phyloP scores from a whole-genome alignment of 441 rosid species.

The Isatis lusitanica region DNA sequence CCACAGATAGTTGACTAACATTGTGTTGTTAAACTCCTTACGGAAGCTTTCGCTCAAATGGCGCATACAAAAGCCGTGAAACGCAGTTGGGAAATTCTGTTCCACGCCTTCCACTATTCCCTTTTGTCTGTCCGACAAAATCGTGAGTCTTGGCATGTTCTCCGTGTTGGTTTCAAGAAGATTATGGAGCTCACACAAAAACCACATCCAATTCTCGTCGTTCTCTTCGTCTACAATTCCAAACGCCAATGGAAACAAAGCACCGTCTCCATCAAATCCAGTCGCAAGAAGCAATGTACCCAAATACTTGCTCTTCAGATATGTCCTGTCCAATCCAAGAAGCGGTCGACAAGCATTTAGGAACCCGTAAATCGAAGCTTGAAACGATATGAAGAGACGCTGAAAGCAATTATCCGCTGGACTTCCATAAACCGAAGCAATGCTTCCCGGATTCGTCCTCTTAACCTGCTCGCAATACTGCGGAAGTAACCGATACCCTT shows the following conservation, averaged over 20 bases:
- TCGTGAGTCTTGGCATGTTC: conserved; percentile 96
- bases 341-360: conserved; percentile 91
- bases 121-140: conserved; percentile 85
- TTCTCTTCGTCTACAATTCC: conserved; percentile 94
- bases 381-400: conserved; percentile 91
- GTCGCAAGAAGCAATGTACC: conserved; percentile 93
- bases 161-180: conserved; percentile 89
- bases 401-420: conserved; percentile 75
- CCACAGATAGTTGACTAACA: conserved; percentile 88
- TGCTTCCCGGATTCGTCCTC: conserved; percentile 85
- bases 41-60: conserved; percentile 92
- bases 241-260: conserved; percentile 85
- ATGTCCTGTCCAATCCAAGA: conserved; percentile 86
- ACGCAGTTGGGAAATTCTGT: conserved; percentile 88
- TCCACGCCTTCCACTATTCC: conserved; percentile 94
- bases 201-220: conserved; percentile 99
- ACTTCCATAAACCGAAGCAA: conserved; percentile 83
- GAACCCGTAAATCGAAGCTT: conserved; percentile 91
- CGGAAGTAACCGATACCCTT: conserved; percentile 91
- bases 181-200: conserved; percentile 87
- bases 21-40: conserved; percentile 85
- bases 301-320: conserved; percentile 81
- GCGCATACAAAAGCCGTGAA: conserved; percentile 94
- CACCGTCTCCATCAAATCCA: conserved; percentile 93
- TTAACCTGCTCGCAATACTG: conserved; percentile 88